Conservation (phyloP, 2,329 filamentous ascomycete genomes). For the Rhinocladiella similis region DNA sequence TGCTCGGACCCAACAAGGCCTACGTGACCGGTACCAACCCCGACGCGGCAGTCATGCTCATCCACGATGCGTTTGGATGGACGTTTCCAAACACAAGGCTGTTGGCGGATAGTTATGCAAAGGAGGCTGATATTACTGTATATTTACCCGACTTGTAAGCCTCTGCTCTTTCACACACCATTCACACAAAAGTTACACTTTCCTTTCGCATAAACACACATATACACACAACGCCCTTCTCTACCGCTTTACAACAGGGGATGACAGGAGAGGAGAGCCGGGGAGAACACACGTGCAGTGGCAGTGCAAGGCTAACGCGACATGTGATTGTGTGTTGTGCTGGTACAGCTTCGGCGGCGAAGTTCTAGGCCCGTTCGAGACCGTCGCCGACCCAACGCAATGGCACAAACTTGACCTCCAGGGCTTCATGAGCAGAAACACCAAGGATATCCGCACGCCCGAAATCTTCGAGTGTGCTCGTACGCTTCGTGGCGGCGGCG, state of each 20-base stretch:
- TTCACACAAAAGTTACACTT: no score
- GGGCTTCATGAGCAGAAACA: conserved; percentile 20
- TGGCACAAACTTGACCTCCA: conserved; percentile 41
- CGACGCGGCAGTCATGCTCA: conserved; percentile 5
- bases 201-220: no score
- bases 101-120: conserved; percentile 49
- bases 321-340: no score
- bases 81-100: conserved; percentile 45
- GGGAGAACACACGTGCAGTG: no score
- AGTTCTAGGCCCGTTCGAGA: conserved; percentile 31
- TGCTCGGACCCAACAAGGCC: conserved; percentile 25
- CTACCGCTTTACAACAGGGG: no score
- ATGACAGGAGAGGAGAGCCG: no score
- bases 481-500: conserved; percentile 36
- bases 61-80: conserved; percentile 50
- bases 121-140: conserved; percentile 42
- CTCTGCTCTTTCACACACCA: no score
- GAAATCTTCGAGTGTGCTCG: conserved; percentile 43
- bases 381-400: conserved; percentile 29
- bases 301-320: no score
- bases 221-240: no score
- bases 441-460: conserved; percentile 34
- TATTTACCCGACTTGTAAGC: conserved; percentile 42
- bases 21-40: neutral
- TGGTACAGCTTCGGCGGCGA: conserved; percentile 37